Percentiles rank a stretch among this genome's conserved stretches.
Evolutionary conservation across 2,329 filamentous ascomycete genomes (phyloP).

Genomic region (Trichoderma aggressivum): DNA sequence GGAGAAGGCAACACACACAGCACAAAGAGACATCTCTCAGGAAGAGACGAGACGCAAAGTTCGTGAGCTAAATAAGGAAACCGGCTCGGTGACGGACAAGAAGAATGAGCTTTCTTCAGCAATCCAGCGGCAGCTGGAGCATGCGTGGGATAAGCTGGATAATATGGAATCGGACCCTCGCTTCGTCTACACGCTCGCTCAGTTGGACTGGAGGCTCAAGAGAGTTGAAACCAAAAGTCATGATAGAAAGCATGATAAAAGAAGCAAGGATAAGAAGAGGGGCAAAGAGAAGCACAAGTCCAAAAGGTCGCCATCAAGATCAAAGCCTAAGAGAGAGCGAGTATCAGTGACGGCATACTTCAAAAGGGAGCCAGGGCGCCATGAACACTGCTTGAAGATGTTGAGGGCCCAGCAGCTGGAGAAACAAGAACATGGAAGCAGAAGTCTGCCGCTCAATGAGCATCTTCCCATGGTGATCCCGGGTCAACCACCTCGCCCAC

Average conservation of each 20-base stretch:
- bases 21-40: constrained; percentile 38
- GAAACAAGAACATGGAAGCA: not conserved
- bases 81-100: constrained; percentile 35
- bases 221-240: constrained; percentile 24
- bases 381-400: constrained; percentile 31
- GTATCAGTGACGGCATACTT: constrained; percentile 48
- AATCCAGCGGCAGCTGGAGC: constrained; percentile 44
- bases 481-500: not conserved
- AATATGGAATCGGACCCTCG: constrained; percentile 35
- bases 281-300: not conserved
- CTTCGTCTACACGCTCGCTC: constrained; percentile 42
- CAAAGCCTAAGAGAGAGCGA: constrained; percentile 30
- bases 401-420: constrained; percentile 23
- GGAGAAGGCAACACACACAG: constrained; percentile 35
- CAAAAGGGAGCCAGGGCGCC: constrained; percentile 37
- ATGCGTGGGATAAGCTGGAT: constrained; percentile 35
- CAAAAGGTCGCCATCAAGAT: constrained; percentile 18
- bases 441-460: not conserved
- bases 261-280: constrained; percentile 20
- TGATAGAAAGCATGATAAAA: constrained; percentile 21
- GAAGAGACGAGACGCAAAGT: constrained; percentile 38
- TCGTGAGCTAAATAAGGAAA: constrained; percentile 33
- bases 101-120: constrained; percentile 34
- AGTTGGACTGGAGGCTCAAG: constrained; percentile 42
- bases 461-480: not conserved